A percentile compares a stretch with the other conserved stretches of the same genome.
Evolutionary conservation across 106 monocot genomes (phyloP).

Genomic region (Phalaenopsis aphrodite): DNA sequence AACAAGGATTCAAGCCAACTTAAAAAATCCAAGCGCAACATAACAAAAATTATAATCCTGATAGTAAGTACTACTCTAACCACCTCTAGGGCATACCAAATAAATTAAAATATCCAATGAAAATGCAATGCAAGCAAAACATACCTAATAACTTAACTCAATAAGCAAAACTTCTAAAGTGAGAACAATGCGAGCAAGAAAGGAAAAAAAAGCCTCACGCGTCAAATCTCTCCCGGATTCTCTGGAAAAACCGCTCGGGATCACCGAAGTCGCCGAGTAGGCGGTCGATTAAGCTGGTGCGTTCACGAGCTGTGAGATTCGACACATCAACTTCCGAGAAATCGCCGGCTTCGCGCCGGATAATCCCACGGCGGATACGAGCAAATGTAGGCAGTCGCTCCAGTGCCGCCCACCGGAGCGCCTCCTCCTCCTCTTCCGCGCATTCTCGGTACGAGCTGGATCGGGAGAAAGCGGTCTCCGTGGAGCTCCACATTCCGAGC

Average conservation of each 20-base stretch:
- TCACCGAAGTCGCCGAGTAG: slow-evolving; percentile 58
- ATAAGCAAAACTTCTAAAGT: not conserved
- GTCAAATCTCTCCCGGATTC: slow-evolving; percentile 73
- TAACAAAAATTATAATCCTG: not conserved
- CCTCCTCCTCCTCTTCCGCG: slow-evolving; percentile 65
- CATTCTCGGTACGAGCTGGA: slow-evolving; percentile 43
- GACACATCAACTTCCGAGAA: slow-evolving; percentile 63
- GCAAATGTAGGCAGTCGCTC: slow-evolving; percentile 73
- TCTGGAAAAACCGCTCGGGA: slow-evolving; percentile 56
- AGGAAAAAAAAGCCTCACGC: slow-evolving; percentile 35
- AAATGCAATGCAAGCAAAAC: not conserved
- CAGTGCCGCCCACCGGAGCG: slow-evolving; percentile 85
- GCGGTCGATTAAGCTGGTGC: slow-evolving; percentile 58
- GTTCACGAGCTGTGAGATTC: slow-evolving; percentile 37
- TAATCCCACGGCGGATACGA: slow-evolving; percentile 60
- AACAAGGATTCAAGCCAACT: not conserved
- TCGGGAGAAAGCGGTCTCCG: slow-evolving; percentile 67
- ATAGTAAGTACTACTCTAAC: too few species aligned
- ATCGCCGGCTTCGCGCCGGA: slow-evolving; percentile 17
- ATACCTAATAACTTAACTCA: not conserved
- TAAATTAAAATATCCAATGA: not conserved
- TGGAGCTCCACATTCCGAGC: slow-evolving; percentile 54
- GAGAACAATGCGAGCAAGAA: not conserved
- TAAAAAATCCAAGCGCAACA: not conserved
- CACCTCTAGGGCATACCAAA: not conserved